Conservation (phyloP, 805 yeast genomes). For the Myxozyma mucilagina region DNA sequence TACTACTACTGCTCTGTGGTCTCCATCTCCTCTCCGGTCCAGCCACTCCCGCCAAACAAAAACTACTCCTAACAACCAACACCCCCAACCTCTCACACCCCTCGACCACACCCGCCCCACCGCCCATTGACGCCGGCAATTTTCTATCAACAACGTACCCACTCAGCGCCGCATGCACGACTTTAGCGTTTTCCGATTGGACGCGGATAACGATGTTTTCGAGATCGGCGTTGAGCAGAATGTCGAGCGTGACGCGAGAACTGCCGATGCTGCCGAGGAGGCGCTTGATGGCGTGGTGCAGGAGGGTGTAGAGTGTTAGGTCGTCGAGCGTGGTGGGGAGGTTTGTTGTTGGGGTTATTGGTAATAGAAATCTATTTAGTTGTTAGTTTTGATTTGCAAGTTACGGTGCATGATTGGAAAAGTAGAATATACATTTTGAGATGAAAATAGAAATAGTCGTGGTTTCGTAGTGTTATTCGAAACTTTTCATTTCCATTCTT, state of each 20-base stretch:
- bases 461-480: no score
- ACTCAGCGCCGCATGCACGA: slow-evolving; percentile 21
- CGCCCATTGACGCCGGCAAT: background rate
- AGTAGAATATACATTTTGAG: no score
- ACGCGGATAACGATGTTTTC: slow-evolving; percentile 16
- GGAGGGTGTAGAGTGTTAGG: slow-evolving; percentile 14
- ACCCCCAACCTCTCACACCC: slow-evolving; percentile 12
- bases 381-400: background rate
- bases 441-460: no score
- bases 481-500: no score
- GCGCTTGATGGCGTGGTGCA: slow-evolving; percentile 13
- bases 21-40: slow-evolving; percentile 23
- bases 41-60: slow-evolving; percentile 7
- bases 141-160: slow-evolving; percentile 9
- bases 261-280: slow-evolving; percentile 21
- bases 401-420: no score
- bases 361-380: background rate
- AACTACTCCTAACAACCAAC: slow-evolving; percentile 4
- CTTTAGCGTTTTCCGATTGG: slow-evolving; percentile 1
- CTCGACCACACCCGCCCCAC: background rate
- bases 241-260: slow-evolving; percentile 12
- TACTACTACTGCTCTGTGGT: background rate
- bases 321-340: slow-evolving; percentile 7
- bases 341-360: background rate
- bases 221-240: background rate